Evolutionary conservation across 805 yeast species (phyloP).

Genomic region (Lipomyces mesembrius): DNA sequence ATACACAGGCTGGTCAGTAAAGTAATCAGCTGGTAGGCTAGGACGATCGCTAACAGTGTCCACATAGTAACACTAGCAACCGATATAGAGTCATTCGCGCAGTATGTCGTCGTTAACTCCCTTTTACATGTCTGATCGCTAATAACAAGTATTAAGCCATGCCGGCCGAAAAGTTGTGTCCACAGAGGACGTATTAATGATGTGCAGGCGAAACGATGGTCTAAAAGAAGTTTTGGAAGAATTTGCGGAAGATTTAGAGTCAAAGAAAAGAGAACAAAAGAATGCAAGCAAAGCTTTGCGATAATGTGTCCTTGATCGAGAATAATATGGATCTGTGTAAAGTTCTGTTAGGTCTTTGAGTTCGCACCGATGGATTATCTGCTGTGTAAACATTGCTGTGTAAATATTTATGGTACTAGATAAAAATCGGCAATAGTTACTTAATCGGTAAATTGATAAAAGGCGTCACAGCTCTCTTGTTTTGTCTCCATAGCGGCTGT

Average conservation of each 20-base stretch:
- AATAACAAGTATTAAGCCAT: constrained; percentile 36
- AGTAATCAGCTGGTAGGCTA: neutral
- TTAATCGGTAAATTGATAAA: neutral
- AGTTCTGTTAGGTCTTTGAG: too few relatives aligned
- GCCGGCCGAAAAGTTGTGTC: constrained; percentile 42
- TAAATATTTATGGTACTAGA: neutral
- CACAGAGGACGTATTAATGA: constrained; percentile 43
- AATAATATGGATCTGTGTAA: neutral
- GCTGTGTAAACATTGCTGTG: neutral
- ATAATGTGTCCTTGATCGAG: neutral
- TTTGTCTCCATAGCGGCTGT: too few relatives aligned
- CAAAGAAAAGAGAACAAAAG: constrained; percentile 16
- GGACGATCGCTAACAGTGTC: neutral
- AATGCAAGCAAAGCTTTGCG: constrained; percentile 7
- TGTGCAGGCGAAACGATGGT: constrained; percentile 44
- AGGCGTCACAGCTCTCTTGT: too few relatives aligned
- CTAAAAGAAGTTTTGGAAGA: constrained; percentile 39
- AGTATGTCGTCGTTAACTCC: constrained; percentile 33
- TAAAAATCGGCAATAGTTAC: neutral
- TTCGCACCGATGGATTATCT: neutral
- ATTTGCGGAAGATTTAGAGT: constrained; percentile 26
- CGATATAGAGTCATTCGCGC: constrained; percentile 44
- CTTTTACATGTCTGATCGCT: neutral
- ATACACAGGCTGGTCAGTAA: constrained; percentile 40
- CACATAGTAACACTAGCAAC: constrained; percentile 39